Percentiles rank a stretch among this genome's conserved stretches.
Conservation (phyloP, 768 basidiomycete species). For the Steccherinum ochraceum region DNA sequence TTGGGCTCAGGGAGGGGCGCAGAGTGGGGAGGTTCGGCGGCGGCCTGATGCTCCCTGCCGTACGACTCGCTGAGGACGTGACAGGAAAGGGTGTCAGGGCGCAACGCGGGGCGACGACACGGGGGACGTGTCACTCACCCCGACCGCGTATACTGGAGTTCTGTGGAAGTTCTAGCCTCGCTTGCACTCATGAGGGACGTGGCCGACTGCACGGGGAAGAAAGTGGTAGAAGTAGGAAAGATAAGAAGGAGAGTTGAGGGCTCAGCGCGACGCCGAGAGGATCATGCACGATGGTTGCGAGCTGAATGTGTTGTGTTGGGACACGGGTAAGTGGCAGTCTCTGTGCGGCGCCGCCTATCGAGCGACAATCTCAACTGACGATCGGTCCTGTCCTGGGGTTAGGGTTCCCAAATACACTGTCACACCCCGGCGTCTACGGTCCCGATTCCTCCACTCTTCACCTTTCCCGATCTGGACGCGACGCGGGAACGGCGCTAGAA, state of each 20-base stretch:
- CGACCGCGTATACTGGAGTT: not conserved
- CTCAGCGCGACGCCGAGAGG: not conserved
- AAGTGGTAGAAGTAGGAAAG: too few species aligned
- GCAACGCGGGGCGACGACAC: not conserved
- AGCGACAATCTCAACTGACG: not conserved
- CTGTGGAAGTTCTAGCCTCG: not conserved
- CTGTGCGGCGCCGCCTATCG: not conserved
- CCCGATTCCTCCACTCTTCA: not conserved
- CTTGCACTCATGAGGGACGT: not conserved
- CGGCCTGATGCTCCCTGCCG: not conserved
- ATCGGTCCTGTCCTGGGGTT: not conserved
- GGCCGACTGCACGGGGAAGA: not conserved
- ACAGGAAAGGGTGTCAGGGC: not conserved
- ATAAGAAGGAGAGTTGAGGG: not conserved
- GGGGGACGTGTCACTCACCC: not conserved
- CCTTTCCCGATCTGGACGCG: not conserved
- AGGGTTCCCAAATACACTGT: not conserved
- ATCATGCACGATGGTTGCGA: not conserved
- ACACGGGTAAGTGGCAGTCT: not conserved
- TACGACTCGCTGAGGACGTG: too few species aligned
- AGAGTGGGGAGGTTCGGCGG: too few species aligned
- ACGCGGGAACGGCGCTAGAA: not conserved
- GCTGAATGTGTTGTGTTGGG: not conserved
- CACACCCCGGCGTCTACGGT: not conserved
- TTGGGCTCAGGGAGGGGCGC: conserved; percentile 9